Conservation (phyloP, 2,329 filamentous ascomycete species). For the Falciphora oryzae region DNA sequence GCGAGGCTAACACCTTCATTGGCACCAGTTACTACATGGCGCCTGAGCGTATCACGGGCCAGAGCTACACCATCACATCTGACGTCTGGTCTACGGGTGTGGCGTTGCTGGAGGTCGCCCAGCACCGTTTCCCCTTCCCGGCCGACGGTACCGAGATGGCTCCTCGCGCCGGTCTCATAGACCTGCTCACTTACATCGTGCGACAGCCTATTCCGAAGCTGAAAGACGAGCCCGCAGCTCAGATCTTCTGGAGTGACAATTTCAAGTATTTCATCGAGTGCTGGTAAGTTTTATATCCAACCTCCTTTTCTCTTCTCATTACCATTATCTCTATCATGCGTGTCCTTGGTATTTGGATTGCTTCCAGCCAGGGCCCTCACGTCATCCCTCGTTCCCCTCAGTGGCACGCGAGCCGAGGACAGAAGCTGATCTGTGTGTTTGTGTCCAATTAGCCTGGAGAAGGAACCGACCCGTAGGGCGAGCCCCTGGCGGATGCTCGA, state of each 20-base stretch:
- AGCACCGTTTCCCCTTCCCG: slow-evolving; percentile 96
- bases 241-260: slow-evolving; percentile 90
- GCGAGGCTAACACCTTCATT: slow-evolving; percentile 97
- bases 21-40: slow-evolving; percentile 99
- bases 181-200: slow-evolving; percentile 95
- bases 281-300: slow-evolving; percentile 65
- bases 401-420: background rate
- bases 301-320: slow-evolving; percentile 13
- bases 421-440: background rate
- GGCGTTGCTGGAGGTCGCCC: slow-evolving; percentile 96
- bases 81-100: slow-evolving; percentile 98
- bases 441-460: slow-evolving; percentile 66
- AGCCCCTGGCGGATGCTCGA: slow-evolving; percentile 99
- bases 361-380: background rate
- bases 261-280: slow-evolving; percentile 99
- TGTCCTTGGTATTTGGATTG: background rate
- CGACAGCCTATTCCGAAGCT: slow-evolving; percentile 90
- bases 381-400: background rate
- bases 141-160: slow-evolving; percentile 95
- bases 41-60: slow-evolving; percentile 92
- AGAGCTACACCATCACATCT: slow-evolving; percentile 96
- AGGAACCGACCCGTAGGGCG: slow-evolving; percentile 78
- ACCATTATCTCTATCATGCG: slow-evolving; percentile 10
- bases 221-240: slow-evolving; percentile 86
- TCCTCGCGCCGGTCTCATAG: slow-evolving; percentile 85